Percentiles rank a stretch among this genome's conserved stretches.
Evolutionary conservation across 208 protist species (phyloP).

Genomic region (Acanthamoeba royreba): DNA sequence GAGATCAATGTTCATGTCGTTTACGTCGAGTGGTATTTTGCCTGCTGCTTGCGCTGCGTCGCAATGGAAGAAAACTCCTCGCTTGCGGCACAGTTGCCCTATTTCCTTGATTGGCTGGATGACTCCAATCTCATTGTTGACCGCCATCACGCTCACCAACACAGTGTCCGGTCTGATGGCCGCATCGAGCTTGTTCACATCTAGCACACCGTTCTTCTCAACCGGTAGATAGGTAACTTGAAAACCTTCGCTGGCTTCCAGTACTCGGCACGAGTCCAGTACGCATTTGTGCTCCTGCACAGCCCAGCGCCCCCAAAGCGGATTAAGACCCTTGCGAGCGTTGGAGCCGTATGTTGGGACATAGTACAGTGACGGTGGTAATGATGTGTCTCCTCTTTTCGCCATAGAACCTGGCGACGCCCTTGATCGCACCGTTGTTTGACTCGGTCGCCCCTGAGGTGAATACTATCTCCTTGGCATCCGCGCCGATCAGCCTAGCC

Average conservation of each 20-base stretch:
- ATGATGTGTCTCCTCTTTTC: constrained; percentile 98
- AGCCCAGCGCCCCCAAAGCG: not conserved
- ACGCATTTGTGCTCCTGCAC: constrained; percentile 99
- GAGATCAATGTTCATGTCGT: constrained; percentile 89
- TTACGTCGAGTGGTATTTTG: constrained; percentile 95
- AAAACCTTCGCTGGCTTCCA: constrained; percentile 86
- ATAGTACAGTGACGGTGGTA: constrained; percentile 88
- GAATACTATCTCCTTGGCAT: constrained; percentile 98
- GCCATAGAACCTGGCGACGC: constrained; percentile 94
- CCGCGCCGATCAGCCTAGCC: constrained; percentile 89
- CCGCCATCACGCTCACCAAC: constrained; percentile 97
- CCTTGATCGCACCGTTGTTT: constrained; percentile 99
- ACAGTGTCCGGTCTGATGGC: constrained; percentile 91
- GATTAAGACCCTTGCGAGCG: not conserved
- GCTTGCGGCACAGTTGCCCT: constrained; percentile 70
- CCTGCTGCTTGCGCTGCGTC: constrained; percentile 95
- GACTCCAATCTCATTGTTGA: constrained; percentile 99
- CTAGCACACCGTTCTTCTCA: constrained; percentile 93
- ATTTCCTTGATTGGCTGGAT: constrained; percentile 96
- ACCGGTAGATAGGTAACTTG: constrained; percentile 96
- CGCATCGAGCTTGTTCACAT: constrained; percentile 89
- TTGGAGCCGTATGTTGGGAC: not conserved
- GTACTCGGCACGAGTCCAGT: constrained; percentile 95
- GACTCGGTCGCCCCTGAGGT: constrained; percentile 99
- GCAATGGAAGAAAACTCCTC: constrained; percentile 96